Evolutionary conservation across 1,284 basidiomycete species (phyloP).

Genomic region (Cutaneotrichosporon spelunceum): DNA sequence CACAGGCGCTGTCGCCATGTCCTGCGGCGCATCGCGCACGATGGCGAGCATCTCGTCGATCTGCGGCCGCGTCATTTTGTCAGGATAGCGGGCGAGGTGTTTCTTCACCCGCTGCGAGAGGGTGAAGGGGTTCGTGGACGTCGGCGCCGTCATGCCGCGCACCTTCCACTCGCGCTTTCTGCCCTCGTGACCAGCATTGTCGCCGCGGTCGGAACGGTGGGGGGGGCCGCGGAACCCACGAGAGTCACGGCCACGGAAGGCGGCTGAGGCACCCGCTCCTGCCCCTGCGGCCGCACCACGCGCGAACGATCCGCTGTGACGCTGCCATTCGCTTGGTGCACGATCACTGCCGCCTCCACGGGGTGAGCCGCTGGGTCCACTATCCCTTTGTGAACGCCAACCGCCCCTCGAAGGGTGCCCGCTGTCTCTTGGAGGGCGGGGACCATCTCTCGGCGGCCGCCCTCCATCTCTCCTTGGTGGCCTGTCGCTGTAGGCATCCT

Average conservation of each 20-base stretch:
- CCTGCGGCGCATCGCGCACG: slow-evolving; percentile 28
- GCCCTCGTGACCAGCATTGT: background rate
- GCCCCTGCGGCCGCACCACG: background rate
- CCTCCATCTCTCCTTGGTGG: background rate
- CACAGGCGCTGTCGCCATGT: slow-evolving; percentile 39
- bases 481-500: background rate
- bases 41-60: slow-evolving; percentile 32
- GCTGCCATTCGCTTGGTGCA: background rate
- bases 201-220: background rate
- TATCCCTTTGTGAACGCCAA: too few relatives aligned
- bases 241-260: background rate
- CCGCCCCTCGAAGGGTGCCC: too few relatives aligned
- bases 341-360: background rate
- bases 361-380: background rate
- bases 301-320: background rate
- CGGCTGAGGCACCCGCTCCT: background rate
- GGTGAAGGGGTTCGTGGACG: background rate
- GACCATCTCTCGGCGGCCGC: too few relatives aligned
- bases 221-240: background rate
- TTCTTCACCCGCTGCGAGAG: background rate
- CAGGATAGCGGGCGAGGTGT: background rate
- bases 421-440: too few relatives aligned
- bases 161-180: background rate
- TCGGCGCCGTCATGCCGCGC: background rate
- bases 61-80: slow-evolving; percentile 10